Percentiles rank a stretch among this genome's conserved stretches.
These are phyloP conservation scores for Rhizopogon rudus DNA, from an alignment of 768 basidiomycete species.

Conservation along the genomic window DNA sequence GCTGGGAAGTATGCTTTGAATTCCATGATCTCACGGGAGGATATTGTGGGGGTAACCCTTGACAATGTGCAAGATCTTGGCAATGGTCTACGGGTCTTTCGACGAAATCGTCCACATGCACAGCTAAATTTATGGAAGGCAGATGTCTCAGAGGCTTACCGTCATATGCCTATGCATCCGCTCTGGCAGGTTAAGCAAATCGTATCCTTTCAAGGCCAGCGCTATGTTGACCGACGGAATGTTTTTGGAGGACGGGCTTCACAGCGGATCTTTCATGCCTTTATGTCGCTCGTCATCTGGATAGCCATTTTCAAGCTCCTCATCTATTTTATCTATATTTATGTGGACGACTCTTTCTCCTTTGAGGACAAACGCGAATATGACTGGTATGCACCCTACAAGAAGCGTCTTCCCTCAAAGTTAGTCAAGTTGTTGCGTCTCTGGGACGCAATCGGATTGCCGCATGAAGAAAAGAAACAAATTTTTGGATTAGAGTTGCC, in stretches of 20 bases:
- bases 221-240: slow-evolving; percentile 18
- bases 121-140: too few relatives aligned
- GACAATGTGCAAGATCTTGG: too few relatives aligned
- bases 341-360: slow-evolving; percentile 25
- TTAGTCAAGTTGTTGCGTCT: slow-evolving; percentile 17
- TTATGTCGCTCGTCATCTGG: slow-evolving; percentile 28
- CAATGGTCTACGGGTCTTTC: too few relatives aligned
- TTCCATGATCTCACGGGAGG: too few relatives aligned
- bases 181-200: slow-evolving; percentile 39
- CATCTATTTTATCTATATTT: slow-evolving; percentile 13
- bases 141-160: slow-evolving; percentile 30
- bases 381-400: not conserved
- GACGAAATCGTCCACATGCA: too few relatives aligned
- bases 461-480: slow-evolving; percentile 29
- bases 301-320: slow-evolving; percentile 14
- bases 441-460: slow-evolving; percentile 25
- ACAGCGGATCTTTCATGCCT: slow-evolving; percentile 20
- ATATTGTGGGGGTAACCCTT: too few relatives aligned
- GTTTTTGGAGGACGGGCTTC: slow-evolving; percentile 21
- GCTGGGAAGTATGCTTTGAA: too few relatives aligned
- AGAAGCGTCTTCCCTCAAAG: not conserved
- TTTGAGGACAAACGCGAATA: not conserved
- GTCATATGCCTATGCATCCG: slow-evolving; percentile 30
- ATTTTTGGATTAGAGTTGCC: slow-evolving; percentile 16
- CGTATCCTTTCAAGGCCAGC: slow-evolving; percentile 15